phyloP scores from a whole-genome alignment of 306 rosid species.

The Prinsepia uniflora region DNA sequence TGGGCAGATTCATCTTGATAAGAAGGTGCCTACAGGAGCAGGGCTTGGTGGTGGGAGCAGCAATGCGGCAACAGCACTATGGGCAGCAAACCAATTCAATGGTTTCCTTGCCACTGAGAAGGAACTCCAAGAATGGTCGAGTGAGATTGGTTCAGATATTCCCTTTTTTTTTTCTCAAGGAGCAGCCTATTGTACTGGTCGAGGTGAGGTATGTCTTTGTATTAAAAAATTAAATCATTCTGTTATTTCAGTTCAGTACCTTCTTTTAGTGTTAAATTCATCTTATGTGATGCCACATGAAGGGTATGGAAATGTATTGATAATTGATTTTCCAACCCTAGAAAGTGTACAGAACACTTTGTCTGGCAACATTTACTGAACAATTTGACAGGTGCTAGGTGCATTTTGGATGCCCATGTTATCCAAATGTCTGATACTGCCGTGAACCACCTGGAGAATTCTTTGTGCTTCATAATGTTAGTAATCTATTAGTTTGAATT shows the following conservation, averaged over 20 bases:
- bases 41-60: conserved; percentile 99
- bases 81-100: conserved; percentile 96
- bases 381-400: neutral
- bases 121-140: conserved; percentile 95
- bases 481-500: conserved; percentile 22
- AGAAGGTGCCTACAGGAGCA: conserved; percentile 92
- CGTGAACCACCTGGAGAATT: neutral
- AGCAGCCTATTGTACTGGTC: conserved; percentile 93
- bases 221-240: neutral
- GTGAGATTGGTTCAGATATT: conserved; percentile 96
- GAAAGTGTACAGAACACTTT: neutral
- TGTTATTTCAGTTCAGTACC: neutral
- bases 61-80: conserved; percentile 95
- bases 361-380: neutral
- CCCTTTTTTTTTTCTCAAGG: conserved; percentile 97
- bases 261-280: neutral
- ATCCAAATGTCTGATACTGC: neutral
- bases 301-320: neutral
- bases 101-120: conserved; percentile 71
- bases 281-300: neutral
- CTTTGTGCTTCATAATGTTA: neutral
- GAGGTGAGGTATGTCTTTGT: conserved; percentile 83
- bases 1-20: conserved; percentile 88
- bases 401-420: neutral
- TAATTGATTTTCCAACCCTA: neutral